Evolutionary conservation across 164 flowering plant genomes (phyloP).

Genomic region (Chimonanthus salicifolius): DNA sequence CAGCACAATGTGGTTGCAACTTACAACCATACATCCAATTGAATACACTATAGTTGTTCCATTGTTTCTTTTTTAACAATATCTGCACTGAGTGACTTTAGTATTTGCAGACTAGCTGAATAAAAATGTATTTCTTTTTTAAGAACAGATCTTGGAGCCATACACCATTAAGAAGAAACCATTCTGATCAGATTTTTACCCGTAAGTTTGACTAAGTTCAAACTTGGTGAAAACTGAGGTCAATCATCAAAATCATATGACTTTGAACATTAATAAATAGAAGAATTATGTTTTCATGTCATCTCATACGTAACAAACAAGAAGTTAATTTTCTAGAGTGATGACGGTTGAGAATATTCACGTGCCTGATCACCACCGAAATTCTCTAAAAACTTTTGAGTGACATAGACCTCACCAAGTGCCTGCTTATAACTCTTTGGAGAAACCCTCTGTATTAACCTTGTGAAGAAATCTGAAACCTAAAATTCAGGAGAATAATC

Average conservation of each 20-base stretch:
- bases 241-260: neutral
- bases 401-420: conserved; percentile 70
- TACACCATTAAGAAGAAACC: neutral
- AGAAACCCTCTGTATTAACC: conserved; percentile 85
- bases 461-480: conserved; percentile 84
- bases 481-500: conserved; percentile 21
- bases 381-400: conserved; percentile 85
- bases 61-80: too few species aligned
- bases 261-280: neutral
- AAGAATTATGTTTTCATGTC: neutral
- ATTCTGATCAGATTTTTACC: neutral
- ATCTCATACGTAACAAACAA: neutral
- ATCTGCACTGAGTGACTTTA: too few species aligned
- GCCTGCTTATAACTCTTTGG: conserved; percentile 99
- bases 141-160: too few species aligned
- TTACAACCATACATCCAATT: too few species aligned
- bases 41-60: too few species aligned
- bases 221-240: neutral
- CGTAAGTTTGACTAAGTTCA: neutral
- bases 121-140: too few species aligned
- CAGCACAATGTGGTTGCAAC: too few species aligned
- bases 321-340: neutral
- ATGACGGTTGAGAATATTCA: neutral
- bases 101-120: too few species aligned
- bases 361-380: conserved; percentile 95